A percentile compares a stretch with the other conserved stretches of the same genome.
Evolutionary conservation across 306 rosid species (phyloP).

Genomic region (Prunus persica): DNA sequence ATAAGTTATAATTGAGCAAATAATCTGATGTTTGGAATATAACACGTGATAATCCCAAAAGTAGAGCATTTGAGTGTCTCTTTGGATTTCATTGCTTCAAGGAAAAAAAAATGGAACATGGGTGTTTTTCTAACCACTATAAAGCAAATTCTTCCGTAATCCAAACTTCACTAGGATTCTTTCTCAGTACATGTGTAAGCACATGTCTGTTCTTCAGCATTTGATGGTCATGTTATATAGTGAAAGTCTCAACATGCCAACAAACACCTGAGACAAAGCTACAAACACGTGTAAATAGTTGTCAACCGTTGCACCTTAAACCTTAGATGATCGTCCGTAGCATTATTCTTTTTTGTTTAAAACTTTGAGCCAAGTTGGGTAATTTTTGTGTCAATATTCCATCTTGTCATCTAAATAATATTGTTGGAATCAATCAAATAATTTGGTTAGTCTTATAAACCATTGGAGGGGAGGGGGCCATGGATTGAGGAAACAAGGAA

Average conservation of each 20-base stretch:
- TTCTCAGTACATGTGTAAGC: not conserved
- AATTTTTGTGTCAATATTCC: not conserved
- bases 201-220: slow-evolving; percentile 1
- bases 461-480: not conserved
- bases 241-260: not conserved
- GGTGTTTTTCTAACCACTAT: not conserved
- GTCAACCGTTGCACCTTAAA: too few species aligned
- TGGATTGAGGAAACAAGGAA: slow-evolving; percentile 7
- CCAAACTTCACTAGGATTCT: not conserved
- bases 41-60: not conserved
- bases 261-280: not conserved
- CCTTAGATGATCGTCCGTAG: not conserved
- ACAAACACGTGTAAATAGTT: too few species aligned
- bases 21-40: not conserved
- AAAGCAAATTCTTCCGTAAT: not conserved
- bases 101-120: not conserved
- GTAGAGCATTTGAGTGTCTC: not conserved
- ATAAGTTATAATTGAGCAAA: not conserved
- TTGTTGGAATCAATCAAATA: not conserved
- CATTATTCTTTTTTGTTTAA: not conserved
- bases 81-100: not conserved
- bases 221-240: not conserved
- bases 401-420: not conserved
- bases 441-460: not conserved
- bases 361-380: not conserved